Conservation (phyloP, 805 yeast genomes). For the Saccharomyces eubayanus region DNA sequence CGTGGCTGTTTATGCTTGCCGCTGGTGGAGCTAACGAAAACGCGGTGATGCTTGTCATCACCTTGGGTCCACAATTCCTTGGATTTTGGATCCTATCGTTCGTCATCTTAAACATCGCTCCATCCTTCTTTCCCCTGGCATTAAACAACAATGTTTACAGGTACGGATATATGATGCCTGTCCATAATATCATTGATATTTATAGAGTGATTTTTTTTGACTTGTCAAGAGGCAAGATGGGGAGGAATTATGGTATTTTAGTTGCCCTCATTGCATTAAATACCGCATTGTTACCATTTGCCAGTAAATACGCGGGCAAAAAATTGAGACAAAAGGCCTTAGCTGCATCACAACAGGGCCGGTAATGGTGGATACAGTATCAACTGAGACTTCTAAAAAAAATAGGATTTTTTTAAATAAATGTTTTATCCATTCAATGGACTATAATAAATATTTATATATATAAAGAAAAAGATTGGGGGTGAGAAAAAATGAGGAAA, state of each 20-base stretch:
- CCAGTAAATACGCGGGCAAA: constrained; percentile 36
- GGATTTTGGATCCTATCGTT: constrained; percentile 68
- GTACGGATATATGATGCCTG: constrained; percentile 61
- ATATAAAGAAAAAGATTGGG: constrained; percentile 1
- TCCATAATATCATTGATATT: constrained; percentile 56
- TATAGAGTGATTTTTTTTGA: constrained; percentile 52
- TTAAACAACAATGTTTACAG: constrained; percentile 47
- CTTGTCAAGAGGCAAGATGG: constrained; percentile 48
- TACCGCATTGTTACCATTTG: constrained; percentile 38
- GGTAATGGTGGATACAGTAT: constrained; percentile 43
- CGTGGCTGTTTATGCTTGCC: constrained; percentile 62
- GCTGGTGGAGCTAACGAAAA: constrained; percentile 73
- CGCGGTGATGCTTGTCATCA: constrained; percentile 42
- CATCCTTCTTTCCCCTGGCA: constrained; percentile 60
- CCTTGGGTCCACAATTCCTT: constrained; percentile 51
- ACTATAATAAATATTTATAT: constrained; percentile 8
- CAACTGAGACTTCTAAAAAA: constrained; percentile 30
- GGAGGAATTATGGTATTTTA: constrained; percentile 52
- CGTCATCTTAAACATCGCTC: constrained; percentile 60
- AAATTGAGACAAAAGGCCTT: constrained; percentile 29
- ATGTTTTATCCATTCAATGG: constrained; percentile 31
- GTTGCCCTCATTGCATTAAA: constrained; percentile 53
- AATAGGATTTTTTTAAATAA: constrained; percentile 18
- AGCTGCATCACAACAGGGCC: constrained; percentile 36
- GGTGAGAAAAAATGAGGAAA: neutral